These are phyloP conservation scores for Rosa chinensis DNA, from an alignment of 306 rosid species.

Conservation along the genomic window DNA sequence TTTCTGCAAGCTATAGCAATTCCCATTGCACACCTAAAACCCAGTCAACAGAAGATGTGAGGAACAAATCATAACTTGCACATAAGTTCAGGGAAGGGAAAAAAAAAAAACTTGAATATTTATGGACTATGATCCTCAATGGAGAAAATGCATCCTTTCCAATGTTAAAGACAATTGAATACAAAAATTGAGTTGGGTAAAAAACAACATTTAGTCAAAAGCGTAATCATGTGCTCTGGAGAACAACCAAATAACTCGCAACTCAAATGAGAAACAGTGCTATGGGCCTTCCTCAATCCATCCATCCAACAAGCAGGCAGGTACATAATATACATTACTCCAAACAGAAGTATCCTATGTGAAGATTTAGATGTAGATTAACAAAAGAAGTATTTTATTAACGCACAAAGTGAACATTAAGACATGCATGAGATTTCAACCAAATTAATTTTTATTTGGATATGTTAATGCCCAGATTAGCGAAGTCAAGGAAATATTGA, in stretches of 20 bases:
- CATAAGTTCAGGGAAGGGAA: not conserved
- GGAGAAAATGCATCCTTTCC: not conserved
- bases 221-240: not conserved
- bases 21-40: constrained; percentile 67
- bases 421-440: not conserved
- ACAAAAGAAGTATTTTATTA: not conserved
- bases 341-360: not conserved
- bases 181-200: not conserved
- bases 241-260: not conserved
- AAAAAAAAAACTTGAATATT: not conserved
- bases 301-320: not conserved
- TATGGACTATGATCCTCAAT: not conserved
- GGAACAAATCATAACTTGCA: not conserved
- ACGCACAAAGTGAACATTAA: not conserved
- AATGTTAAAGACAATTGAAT: not conserved
- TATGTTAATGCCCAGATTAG: not conserved
- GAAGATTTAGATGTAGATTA: not conserved
- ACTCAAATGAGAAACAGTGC: not conserved
- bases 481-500: not conserved
- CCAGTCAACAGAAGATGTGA: constrained; percentile 14
- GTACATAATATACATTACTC: not conserved
- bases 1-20: constrained; percentile 65
- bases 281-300: not conserved
- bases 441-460: not conserved
- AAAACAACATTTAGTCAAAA: not conserved